phyloP scores from a whole-genome alignment of 306 rosid species.

The Cucurbita argyrosperma region DNA sequence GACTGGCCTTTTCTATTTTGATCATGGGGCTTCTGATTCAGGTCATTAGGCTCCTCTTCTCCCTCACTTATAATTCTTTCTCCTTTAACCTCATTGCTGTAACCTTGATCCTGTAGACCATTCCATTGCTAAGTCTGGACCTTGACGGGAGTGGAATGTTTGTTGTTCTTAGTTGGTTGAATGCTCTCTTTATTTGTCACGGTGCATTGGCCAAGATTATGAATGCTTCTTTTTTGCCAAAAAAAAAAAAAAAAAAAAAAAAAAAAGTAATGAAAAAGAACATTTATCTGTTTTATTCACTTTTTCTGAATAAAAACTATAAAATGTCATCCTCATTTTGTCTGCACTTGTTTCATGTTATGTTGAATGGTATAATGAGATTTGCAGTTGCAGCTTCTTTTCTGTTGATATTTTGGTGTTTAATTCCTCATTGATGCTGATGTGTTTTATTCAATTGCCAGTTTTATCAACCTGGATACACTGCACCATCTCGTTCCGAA shows the following conservation, averaged over 20 bases:
- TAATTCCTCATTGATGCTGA: neutral
- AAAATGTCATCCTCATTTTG: neutral
- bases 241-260: neutral
- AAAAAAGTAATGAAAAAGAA: neutral
- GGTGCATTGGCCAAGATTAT: neutral
- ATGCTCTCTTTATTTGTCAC: neutral
- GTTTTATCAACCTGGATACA: conserved; percentile 34
- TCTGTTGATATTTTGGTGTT: neutral
- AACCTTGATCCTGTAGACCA: neutral
- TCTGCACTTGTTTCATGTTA: neutral
- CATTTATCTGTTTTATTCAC: neutral
- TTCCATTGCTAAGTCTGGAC: neutral
- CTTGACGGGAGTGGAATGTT: neutral
- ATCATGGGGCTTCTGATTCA: neutral
- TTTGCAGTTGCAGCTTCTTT: neutral
- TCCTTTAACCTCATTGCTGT: too few species aligned
- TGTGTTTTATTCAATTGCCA: conserved; percentile 7
- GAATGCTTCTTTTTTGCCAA: neutral
- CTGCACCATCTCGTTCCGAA: conserved; percentile 31
- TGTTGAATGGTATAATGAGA: neutral
- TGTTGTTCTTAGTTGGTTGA: neutral
- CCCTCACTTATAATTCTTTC: neutral
- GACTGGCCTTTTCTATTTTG: neutral
- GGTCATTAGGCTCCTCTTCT: neutral
- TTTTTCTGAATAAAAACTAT: neutral